These are phyloP conservation scores for Penicillium coffeae DNA, from an alignment of 495 filamentous ascomycete genomes.

Conservation along the genomic window DNA sequence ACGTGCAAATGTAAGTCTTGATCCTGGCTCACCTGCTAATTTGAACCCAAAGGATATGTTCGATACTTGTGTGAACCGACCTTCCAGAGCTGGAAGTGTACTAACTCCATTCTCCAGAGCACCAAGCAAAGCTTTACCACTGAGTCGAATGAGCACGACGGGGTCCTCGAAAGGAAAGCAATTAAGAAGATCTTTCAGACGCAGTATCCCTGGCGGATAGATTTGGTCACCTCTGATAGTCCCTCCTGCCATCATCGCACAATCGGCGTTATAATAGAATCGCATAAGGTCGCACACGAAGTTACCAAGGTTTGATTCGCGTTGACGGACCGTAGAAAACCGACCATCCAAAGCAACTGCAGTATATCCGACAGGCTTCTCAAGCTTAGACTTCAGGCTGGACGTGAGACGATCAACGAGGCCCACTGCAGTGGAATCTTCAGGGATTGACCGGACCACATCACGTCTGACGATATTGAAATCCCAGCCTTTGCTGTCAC, in stretches of 20 bases:
- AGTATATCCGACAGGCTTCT: constrained; percentile 80
- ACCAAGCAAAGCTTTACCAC: constrained; percentile 62
- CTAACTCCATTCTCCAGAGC: constrained; percentile 81
- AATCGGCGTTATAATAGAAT: constrained; percentile 73
- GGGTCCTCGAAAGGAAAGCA: constrained; percentile 95
- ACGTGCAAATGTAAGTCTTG: constrained; percentile 58
- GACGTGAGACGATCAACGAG: constrained; percentile 67
- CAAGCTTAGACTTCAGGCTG: constrained; percentile 66
- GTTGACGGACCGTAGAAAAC: constrained; percentile 72
- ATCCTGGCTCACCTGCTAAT: constrained; percentile 51
- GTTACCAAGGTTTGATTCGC: constrained; percentile 82
- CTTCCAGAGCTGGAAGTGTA: constrained; percentile 77
- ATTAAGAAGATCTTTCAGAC: constrained; percentile 69
- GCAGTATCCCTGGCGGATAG: constrained; percentile 73
- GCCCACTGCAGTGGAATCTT: constrained; percentile 51
- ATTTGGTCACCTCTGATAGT: constrained; percentile 91
- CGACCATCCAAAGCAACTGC: constrained; percentile 75
- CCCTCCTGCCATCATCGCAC: constrained; percentile 77
- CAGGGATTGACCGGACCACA: constrained; percentile 59
- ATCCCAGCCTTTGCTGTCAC: constrained; percentile 56
- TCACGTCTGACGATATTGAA: constrained; percentile 75
- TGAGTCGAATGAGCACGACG: constrained; percentile 68
- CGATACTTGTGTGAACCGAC: constrained; percentile 70
- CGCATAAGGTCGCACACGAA: constrained; percentile 91
- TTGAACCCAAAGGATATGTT: constrained; percentile 73